Conservation (phyloP, 306 rosid genomes). For the Rubus parviflorus region DNA sequence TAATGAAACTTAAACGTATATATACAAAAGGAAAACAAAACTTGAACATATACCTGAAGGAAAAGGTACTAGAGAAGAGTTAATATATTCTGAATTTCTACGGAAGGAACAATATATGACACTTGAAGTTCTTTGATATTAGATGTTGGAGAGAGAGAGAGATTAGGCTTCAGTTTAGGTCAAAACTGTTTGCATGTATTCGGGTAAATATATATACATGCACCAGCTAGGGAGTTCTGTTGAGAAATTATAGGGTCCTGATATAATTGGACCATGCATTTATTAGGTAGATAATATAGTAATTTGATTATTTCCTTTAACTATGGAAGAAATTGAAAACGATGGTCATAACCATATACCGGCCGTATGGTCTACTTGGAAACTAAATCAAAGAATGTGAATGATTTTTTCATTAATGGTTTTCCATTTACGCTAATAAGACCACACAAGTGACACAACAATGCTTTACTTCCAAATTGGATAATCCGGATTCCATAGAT, state of each 20-base stretch:
- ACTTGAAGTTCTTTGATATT: neutral
- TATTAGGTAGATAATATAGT: too few relatives aligned
- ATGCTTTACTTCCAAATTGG: too few relatives aligned
- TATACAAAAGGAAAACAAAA: neutral
- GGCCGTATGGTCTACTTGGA: too few relatives aligned
- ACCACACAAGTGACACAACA: too few relatives aligned
- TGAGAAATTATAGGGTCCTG: neutral
- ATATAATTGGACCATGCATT: neutral
- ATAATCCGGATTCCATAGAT: too few relatives aligned
- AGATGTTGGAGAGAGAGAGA: neutral
- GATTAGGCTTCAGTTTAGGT: neutral
- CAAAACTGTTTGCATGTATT: neutral
- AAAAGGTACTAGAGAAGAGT: neutral
- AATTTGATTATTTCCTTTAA: too few relatives aligned
- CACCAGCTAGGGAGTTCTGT: neutral
- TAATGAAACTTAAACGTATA: neutral
- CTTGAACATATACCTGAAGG: neutral
- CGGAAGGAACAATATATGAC: neutral
- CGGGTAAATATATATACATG: neutral
- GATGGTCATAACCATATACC: too few relatives aligned
- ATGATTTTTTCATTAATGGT: too few relatives aligned
- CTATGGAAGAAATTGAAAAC: too few relatives aligned
- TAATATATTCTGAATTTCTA: neutral
- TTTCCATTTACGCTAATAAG: too few relatives aligned
- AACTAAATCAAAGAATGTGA: too few relatives aligned